A percentile compares a stretch with the other conserved stretches of the same genome.
These are phyloP conservation scores for Fistulinella prunicolor DNA, from an alignment of 768 basidiomycete genomes.

Conservation along the genomic window DNA sequence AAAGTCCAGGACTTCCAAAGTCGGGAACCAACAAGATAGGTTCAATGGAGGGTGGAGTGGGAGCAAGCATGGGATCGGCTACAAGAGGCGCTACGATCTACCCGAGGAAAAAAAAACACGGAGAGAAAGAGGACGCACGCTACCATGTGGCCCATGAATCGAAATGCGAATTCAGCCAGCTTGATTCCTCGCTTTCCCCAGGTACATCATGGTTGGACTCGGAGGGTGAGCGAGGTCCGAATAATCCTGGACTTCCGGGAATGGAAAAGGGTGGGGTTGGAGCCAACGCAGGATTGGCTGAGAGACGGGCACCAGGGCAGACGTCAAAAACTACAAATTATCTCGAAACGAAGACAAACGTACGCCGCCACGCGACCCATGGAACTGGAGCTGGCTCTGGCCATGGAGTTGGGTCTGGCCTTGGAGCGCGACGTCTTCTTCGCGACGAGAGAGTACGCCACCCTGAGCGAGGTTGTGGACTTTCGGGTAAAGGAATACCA, in stretches of 20 bases:
- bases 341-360: conserved; percentile 24
- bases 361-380: conserved; percentile 66
- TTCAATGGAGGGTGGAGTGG: conserved; percentile 54
- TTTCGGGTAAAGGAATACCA: conserved; percentile 39
- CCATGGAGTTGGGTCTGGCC: conserved; percentile 22
- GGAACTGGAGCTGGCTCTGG: conserved; percentile 31
- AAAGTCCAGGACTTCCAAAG: conserved; percentile 57
- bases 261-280: no score
- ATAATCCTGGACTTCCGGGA: background rate
- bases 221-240: background rate
- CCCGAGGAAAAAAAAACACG: no score
- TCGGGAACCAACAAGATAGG: conserved; percentile 56
- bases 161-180: no score
- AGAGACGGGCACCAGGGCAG: background rate
- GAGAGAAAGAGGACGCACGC: no score
- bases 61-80: conserved; percentile 55
- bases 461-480: conserved; percentile 45
- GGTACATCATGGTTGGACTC: no score
- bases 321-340: background rate
- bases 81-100: background rate
- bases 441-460: conserved; percentile 50
- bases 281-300: background rate
- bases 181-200: no score
- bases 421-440: conserved; percentile 29
- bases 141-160: no score